A percentile compares a stretch with the other conserved stretches of the same genome.
Conservation (phyloP, 202 grass and related monocot genomes). For the Eragrostis tef region DNA sequence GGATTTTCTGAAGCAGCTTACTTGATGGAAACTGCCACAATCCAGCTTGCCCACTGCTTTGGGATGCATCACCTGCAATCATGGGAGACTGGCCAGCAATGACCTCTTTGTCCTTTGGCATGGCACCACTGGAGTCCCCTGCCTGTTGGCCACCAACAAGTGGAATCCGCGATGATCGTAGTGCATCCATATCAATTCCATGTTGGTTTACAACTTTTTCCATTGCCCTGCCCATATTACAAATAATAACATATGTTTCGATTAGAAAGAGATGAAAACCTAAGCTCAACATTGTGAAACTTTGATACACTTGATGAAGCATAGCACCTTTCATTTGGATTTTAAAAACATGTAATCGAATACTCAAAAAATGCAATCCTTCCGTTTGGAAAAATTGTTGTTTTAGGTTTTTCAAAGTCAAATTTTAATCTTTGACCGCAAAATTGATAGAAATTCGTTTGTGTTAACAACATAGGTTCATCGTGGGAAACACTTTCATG, state of each 20-base stretch:
- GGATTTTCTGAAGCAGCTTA: slow-evolving; percentile 52
- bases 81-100: slow-evolving; percentile 56
- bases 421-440: too few relatives aligned
- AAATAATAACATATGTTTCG: slow-evolving; percentile 20
- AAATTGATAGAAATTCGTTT: too few relatives aligned
- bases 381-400: too few relatives aligned
- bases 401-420: too few relatives aligned
- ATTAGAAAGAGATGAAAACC: slow-evolving; percentile 20
- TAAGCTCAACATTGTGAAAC: slow-evolving; percentile 5
- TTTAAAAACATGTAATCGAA: too few relatives aligned
- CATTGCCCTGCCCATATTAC: slow-evolving; percentile 72
- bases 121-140: slow-evolving; percentile 59
- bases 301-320: slow-evolving; percentile 10
- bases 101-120: slow-evolving; percentile 81
- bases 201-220: slow-evolving; percentile 97
- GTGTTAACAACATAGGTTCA: too few relatives aligned
- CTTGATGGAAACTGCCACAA: slow-evolving; percentile 77
- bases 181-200: slow-evolving; percentile 87
- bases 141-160: slow-evolving; percentile 66
- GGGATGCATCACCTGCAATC: slow-evolving; percentile 66
- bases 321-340: slow-evolving; percentile 16
- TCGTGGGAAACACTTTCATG: too few relatives aligned
- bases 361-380: too few relatives aligned
- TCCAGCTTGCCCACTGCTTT: slow-evolving; percentile 58
- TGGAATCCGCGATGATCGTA: slow-evolving; percentile 75